Base-by-base conservation (phyloP, 441 rosid species). In the Bocquillonia castaneifolia region DNA sequence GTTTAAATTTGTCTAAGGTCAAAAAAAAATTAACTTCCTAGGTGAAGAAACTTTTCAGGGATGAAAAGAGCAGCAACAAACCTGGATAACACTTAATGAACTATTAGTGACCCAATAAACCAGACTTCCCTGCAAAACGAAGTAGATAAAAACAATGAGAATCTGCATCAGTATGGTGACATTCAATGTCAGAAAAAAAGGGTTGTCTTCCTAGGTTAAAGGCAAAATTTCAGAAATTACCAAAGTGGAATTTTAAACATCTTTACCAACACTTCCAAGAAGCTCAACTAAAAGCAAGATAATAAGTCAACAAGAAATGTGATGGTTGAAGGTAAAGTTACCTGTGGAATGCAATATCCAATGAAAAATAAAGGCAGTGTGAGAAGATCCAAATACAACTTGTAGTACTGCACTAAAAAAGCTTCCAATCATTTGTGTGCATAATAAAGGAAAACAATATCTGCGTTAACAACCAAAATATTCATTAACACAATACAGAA, bases 91-190 rank as follows among this genome's bases (percentile, higher is more conserved):
- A 75, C 69, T 91, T 39, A 86, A 60, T 70, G 92, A 87, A 64
- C 89, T 80, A 78, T 91, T 93, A 42, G 97, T 85, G 67, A 82
- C 82, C 99, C 99, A 93, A 67, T 91, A 93, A 50, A 93, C 83
- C 67, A 89, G 84, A 80, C 93, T 88, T 74, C 96, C 99, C 97
- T 93, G 81, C 70, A 76, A 82, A 74, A 71, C 20, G 66, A 67
- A 68, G 58, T 50, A 74, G 10, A 69, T 44, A 66, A 26, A 45
- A 36, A 59, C 64, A 67, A 48, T 62, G 57, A 56, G 66, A 78
- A 55, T 50, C 53, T 51, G 52, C 22, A 23, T 58, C 47, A 25
- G 28, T 48, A 25, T 18, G 42, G 15, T 61, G 12, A 47, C 13
- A 36, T 37, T 57, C 8, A 36, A 17, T 50, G 5, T 25, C 47